These are phyloP conservation scores for Candida ipomoeae DNA, from an alignment of 805 yeast species.

Conservation along the genomic window DNA sequence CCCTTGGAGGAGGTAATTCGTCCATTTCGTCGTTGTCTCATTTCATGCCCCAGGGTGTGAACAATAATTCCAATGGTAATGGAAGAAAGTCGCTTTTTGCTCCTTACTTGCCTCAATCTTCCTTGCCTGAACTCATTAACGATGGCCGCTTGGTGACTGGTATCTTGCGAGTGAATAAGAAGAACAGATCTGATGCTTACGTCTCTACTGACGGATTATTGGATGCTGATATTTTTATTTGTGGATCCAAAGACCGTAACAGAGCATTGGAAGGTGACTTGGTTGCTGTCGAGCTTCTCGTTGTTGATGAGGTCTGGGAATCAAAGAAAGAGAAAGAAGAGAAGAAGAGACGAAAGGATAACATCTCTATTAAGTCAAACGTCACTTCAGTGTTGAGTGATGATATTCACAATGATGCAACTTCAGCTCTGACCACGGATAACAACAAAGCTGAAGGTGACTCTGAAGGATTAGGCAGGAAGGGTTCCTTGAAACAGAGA, in stretches of 20 bases:
- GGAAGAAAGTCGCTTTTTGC: constrained; percentile 83
- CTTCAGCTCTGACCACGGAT: constrained; percentile 46
- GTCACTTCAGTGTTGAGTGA: constrained; percentile 45
- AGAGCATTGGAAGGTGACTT: constrained; percentile 95
- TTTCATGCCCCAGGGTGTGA: constrained; percentile 28
- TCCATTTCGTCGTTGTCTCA: constrained; percentile 49
- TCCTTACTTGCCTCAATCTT: constrained; percentile 91
- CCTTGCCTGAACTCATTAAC: constrained; percentile 80
- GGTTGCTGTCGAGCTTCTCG: constrained; percentile 90
- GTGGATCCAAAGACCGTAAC: constrained; percentile 97
- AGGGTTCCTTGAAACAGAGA: constrained; percentile 88
- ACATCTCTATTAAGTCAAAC: constrained; percentile 34
- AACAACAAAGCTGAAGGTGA: constrained; percentile 32
- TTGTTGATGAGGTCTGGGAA: constrained; percentile 97
- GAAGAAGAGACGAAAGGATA: constrained; percentile 84
- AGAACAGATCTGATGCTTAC: constrained; percentile 95
- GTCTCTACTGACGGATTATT: constrained; percentile 95
- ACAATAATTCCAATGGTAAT: constrained; percentile 32
- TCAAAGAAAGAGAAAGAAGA: constrained; percentile 96
- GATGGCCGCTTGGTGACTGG: constrained; percentile 94
- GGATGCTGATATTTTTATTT: constrained; percentile 95
- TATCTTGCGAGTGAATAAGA: constrained; percentile 87
- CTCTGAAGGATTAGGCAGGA: constrained; percentile 48
- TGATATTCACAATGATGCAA: constrained; percentile 78
- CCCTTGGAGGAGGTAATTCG: constrained; percentile 58